Base-by-base conservation (phyloP, 1,284 basidiomycete species). In the Ceratobasidium sp. region DNA sequence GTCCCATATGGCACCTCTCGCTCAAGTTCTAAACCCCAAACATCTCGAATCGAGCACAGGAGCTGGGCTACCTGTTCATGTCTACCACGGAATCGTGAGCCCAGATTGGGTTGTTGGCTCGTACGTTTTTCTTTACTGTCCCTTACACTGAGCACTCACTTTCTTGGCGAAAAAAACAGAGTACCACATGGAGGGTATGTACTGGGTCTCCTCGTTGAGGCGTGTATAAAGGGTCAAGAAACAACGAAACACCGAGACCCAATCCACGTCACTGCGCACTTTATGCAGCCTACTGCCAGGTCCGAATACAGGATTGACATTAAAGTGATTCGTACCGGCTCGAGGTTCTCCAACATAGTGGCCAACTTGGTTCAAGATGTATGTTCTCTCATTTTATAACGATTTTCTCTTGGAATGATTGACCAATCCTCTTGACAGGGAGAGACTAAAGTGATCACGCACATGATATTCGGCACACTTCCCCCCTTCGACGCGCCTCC, bases 291-390 rank as follows among this genome's bases (percentile, higher is more conserved):
- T 0, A 83, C 86, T 1, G 77, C 79, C 0, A 49, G 73, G 30
- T 73, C 80, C 2, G 80, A 78, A 3, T 87, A 85, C 74, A 83
- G 85, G 69, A 82, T 89, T 14, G 84, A 80, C 44, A 79, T 90
- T 1, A 82, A 80, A 11, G 78, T 78, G 0, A 58, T 87, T 21
- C 87, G 85, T 75, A 79, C 77, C 13, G 88, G 88, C 1, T 83
- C 82, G 52, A 82, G 80, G 0, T 86, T 88, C 72, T 85, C 86
- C 14, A 89, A 88, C 74, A 55, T 91, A 28, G 78, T 82, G 13
- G 88, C 88, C 18, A 84, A 88, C 41, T 81, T 91, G 13, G 73
- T 85, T 11, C 89, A 90, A 78, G 79, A 85, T 76, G 89, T 89
- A 74, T 7, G 82, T 78, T 1, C 41, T 62, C 58, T 59, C 46